A percentile compares a stretch with the other conserved stretches of the same genome.
Conservation (phyloP, 1,284 basidiomycete species). For the Apiotrichum porosum region DNA sequence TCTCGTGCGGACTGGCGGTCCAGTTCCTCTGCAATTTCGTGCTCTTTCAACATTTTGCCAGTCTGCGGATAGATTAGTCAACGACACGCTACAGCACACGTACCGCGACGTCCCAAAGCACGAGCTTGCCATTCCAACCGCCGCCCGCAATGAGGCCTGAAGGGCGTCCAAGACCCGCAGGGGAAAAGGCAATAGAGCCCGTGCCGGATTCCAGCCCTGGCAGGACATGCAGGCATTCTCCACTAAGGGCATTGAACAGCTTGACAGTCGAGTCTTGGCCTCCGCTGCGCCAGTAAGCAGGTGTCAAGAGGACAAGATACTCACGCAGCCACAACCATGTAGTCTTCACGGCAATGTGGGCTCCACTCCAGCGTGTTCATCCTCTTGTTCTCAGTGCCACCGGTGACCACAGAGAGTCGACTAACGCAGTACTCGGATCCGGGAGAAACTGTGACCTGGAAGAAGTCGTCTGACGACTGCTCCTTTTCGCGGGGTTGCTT, state of each 20-base stretch:
- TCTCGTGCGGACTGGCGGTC: slow-evolving; percentile 24
- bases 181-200: slow-evolving; percentile 38
- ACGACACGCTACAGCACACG: no score
- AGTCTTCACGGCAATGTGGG: slow-evolving; percentile 20
- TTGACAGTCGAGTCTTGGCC: slow-evolving; percentile 43
- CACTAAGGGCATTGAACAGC: slow-evolving; percentile 34
- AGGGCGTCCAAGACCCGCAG: slow-evolving; percentile 16
- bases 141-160: slow-evolving; percentile 35
- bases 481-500: slow-evolving; percentile 18
- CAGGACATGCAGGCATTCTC: slow-evolving; percentile 32
- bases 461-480: slow-evolving; percentile 20
- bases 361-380: slow-evolving; percentile 43
- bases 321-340: slow-evolving; percentile 44
- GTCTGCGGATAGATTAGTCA: slow-evolving; percentile 14
- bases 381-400: slow-evolving; percentile 35
- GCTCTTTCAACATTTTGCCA: slow-evolving; percentile 25
- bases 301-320: slow-evolving; percentile 13
- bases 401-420: slow-evolving; percentile 32
- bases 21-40: slow-evolving; percentile 32
- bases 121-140: slow-evolving; percentile 37
- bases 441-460: slow-evolving; percentile 20
- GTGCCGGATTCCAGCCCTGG: slow-evolving; percentile 36
- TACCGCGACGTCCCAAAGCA: slow-evolving; percentile 41
- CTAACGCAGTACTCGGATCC: slow-evolving; percentile 31
- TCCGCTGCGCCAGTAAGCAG: slow-evolving; percentile 24